Conservation (phyloP, 768 basidiomycete genomes). For the Candolleomyces eurysporus region DNA sequence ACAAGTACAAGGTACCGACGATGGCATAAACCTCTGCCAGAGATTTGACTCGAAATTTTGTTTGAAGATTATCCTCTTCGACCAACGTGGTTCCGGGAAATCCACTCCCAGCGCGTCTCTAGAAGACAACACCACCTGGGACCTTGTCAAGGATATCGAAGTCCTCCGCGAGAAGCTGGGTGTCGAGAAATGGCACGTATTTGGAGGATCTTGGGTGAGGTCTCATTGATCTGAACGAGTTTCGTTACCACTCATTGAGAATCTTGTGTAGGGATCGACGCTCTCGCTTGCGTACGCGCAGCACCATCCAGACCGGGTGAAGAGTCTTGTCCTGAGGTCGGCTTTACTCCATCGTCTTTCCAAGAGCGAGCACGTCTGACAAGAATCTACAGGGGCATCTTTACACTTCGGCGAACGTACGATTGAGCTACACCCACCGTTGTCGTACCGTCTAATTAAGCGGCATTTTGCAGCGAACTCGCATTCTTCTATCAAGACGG, state of each 20-base stretch:
- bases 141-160: conserved; percentile 89
- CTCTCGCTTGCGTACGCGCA: conserved; percentile 85
- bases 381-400: conserved; percentile 65
- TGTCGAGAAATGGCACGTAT: conserved; percentile 90
- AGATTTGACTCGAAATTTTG: not conserved
- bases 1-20: conserved; percentile 69
- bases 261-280: conserved; percentile 66
- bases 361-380: not conserved
- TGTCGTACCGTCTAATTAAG: too few relatives aligned
- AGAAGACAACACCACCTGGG: conserved; percentile 93
- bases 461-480: conserved; percentile 53
- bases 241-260: not conserved
- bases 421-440: conserved; percentile 6
- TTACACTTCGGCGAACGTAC: conserved; percentile 78
- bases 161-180: conserved; percentile 70
- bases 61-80: conserved; percentile 75
- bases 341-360: conserved; percentile 6
- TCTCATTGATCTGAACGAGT: too few relatives aligned
- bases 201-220: conserved; percentile 89
- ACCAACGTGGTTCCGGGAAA: conserved; percentile 88
- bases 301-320: conserved; percentile 80
- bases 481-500: conserved; percentile 93
- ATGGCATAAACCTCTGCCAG: not conserved
- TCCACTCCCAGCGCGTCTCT: conserved; percentile 78
- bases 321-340: conserved; percentile 74